phyloP scores from a whole-genome alignment of 495 filamentous ascomycete species.

The Lentithecium fluviatile region DNA sequence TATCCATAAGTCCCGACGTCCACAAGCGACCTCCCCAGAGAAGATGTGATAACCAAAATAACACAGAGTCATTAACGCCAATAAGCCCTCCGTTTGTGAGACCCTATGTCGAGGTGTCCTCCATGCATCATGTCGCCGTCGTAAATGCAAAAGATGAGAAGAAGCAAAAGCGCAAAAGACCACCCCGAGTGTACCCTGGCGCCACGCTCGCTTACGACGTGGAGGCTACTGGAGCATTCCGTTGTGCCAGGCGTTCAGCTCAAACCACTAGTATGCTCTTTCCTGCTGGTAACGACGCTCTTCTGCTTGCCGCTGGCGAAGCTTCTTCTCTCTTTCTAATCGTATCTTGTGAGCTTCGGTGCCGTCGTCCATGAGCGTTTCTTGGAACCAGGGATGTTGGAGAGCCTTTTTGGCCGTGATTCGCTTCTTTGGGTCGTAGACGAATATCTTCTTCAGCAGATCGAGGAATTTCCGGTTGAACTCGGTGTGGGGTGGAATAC shows the following conservation, averaged over 20 bases:
- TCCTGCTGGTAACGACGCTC: slow-evolving; percentile 12
- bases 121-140: slow-evolving; percentile 31
- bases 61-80: slow-evolving; percentile 21
- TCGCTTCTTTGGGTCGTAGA: slow-evolving; percentile 86
- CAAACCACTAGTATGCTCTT: slow-evolving; percentile 1
- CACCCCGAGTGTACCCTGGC: no score
- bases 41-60: slow-evolving; percentile 8
- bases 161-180: slow-evolving; percentile 2
- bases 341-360: slow-evolving; percentile 66
- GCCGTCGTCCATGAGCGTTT: slow-evolving; percentile 80
- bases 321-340: slow-evolving; percentile 29
- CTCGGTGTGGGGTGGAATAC: slow-evolving; percentile 72
- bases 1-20: slow-evolving; percentile 1
- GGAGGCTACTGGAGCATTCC: no score
- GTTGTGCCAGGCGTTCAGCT: no score
- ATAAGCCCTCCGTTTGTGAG: slow-evolving; percentile 1
- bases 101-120: slow-evolving; percentile 3
- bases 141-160: slow-evolving; percentile 35
- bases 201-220: no score
- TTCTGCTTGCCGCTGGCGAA: slow-evolving; percentile 22
- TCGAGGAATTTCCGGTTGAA: slow-evolving; percentile 89
- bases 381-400: slow-evolving; percentile 92
- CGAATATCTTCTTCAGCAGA: slow-evolving; percentile 83
- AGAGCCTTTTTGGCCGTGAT: slow-evolving; percentile 91
- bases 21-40: not conserved